Evolutionary conservation across 1,284 basidiomycete genomes (phyloP).

Genomic region (Boletus hoseneyae): DNA sequence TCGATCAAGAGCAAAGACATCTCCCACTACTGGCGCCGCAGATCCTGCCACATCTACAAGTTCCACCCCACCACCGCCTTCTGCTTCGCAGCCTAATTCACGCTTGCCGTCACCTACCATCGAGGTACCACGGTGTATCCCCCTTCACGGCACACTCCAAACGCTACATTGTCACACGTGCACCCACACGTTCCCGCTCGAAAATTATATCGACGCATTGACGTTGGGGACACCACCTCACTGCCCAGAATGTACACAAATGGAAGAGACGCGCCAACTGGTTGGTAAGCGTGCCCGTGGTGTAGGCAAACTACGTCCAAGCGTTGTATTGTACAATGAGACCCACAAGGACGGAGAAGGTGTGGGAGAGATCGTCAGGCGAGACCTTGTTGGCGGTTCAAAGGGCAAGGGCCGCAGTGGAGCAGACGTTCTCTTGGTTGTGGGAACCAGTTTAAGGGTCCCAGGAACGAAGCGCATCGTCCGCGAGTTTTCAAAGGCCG

Average conservation of each 20-base stretch:
- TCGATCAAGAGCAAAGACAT: constrained; percentile 40
- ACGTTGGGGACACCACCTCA: constrained; percentile 61
- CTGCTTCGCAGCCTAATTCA: constrained; percentile 25
- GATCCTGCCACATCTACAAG: constrained; percentile 14
- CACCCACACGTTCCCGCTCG: constrained; percentile 65
- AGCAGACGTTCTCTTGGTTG: constrained; percentile 86
- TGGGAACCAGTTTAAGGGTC: constrained; percentile 86
- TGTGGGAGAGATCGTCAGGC: constrained; percentile 76
- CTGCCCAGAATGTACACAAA: constrained; percentile 76
- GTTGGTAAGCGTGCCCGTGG: constrained; percentile 80
- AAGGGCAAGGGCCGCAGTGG: constrained; percentile 63
- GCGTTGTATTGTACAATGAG: constrained; percentile 91
- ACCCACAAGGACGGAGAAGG: constrained; percentile 84
- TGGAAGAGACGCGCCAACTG: constrained; percentile 67
- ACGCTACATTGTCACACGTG: constrained; percentile 82
- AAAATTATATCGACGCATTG: constrained; percentile 55
- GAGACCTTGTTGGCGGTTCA: constrained; percentile 68
- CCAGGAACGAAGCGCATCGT: constrained; percentile 94
- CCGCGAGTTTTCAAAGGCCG: constrained; percentile 85
- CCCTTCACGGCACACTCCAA: constrained; percentile 85
- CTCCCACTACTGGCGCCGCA: constrained; percentile 15
- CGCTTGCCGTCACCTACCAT: constrained; percentile 42
- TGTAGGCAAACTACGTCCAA: constrained; percentile 79
- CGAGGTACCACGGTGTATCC: constrained; percentile 77
- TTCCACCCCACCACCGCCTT: constrained; percentile 19